Conservation (phyloP, 2,329 filamentous ascomycete species). For the Phaeosphaeriaceae sp. region DNA sequence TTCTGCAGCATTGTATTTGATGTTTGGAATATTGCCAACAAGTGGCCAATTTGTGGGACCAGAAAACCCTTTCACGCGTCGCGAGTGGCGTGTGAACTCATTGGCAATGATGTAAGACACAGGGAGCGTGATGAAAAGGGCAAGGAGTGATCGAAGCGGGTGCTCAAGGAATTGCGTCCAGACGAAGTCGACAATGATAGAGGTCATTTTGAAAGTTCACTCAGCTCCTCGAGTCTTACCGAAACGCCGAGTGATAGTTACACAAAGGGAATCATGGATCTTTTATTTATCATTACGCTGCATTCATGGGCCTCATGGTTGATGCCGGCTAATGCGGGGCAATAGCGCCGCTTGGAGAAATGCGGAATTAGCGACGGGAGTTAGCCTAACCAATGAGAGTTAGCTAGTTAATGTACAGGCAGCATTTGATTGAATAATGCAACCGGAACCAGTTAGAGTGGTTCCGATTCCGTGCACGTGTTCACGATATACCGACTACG, state of each 20-base stretch:
- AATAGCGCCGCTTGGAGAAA: background rate
- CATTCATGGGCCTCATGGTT: background rate
- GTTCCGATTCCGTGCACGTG: slow-evolving; percentile 18
- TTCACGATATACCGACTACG: too few relatives aligned
- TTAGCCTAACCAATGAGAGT: background rate
- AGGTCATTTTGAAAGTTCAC: slow-evolving; percentile 30
- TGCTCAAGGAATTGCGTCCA: slow-evolving; percentile 29
- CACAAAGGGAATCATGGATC: background rate
- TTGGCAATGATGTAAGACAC: slow-evolving; percentile 46
- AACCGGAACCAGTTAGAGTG: background rate
- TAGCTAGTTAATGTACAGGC: background rate
- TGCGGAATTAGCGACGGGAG: slow-evolving; percentile 22
- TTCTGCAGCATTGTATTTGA: slow-evolving; percentile 52
- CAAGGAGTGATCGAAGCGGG: slow-evolving; percentile 29
- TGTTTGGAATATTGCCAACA: slow-evolving; percentile 52
- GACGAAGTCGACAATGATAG: slow-evolving; percentile 32
- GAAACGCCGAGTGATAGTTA: background rate
- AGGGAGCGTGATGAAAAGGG: slow-evolving; percentile 36
- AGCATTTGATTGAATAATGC: background rate
- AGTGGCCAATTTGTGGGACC: slow-evolving; percentile 50
- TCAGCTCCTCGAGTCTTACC: background rate
- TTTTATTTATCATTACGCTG: background rate
- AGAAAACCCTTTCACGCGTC: slow-evolving; percentile 46
- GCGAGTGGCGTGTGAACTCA: slow-evolving; percentile 44
- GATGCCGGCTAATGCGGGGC: slow-evolving; percentile 22